A percentile compares a stretch with the other conserved stretches of the same genome.
Conservation (phyloP, 768 basidiomycete species). For the Auriscalpium vulgare region DNA sequence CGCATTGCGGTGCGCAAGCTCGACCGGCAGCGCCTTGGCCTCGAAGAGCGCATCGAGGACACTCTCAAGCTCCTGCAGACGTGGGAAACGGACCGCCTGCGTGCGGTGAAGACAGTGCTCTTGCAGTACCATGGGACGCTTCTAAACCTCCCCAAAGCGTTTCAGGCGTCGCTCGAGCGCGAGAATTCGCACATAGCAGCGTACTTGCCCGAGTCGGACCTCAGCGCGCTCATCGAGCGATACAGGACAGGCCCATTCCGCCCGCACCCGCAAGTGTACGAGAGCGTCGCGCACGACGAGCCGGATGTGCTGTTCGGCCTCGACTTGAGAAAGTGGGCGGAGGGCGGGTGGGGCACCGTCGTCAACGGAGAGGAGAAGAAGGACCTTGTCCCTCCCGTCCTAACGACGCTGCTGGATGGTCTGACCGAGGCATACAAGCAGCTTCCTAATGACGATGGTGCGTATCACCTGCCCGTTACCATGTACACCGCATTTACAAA, state of each 20-base stretch:
- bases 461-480: too few species aligned
- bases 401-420: slow-evolving; percentile 57
- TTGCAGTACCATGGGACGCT: slow-evolving; percentile 83
- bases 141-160: slow-evolving; percentile 57
- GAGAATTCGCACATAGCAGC: slow-evolving; percentile 72
- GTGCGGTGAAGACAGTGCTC: slow-evolving; percentile 83
- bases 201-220: slow-evolving; percentile 83
- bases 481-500: neutral
- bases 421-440: slow-evolving; percentile 56
- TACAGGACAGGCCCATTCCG: slow-evolving; percentile 92
- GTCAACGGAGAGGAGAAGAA: slow-evolving; percentile 47
- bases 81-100: slow-evolving; percentile 80
- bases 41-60: slow-evolving; percentile 84
- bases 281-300: slow-evolving; percentile 75
- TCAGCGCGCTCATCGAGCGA: slow-evolving; percentile 82
- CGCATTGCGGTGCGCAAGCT: slow-evolving; percentile 73
- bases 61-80: slow-evolving; percentile 70
- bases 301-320: slow-evolving; percentile 87
- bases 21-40: slow-evolving; percentile 74
- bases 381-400: slow-evolving; percentile 63
- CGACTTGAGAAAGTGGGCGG: slow-evolving; percentile 86
- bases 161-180: slow-evolving; percentile 58
- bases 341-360: slow-evolving; percentile 63
- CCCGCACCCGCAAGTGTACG: slow-evolving; percentile 78
- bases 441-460: slow-evolving; percentile 53